Evolutionary conservation across 116 monocot genomes (phyloP), one percentile per base, ranked within the genome.

Genomic region (Papilionanthe hybrid): DNA sequence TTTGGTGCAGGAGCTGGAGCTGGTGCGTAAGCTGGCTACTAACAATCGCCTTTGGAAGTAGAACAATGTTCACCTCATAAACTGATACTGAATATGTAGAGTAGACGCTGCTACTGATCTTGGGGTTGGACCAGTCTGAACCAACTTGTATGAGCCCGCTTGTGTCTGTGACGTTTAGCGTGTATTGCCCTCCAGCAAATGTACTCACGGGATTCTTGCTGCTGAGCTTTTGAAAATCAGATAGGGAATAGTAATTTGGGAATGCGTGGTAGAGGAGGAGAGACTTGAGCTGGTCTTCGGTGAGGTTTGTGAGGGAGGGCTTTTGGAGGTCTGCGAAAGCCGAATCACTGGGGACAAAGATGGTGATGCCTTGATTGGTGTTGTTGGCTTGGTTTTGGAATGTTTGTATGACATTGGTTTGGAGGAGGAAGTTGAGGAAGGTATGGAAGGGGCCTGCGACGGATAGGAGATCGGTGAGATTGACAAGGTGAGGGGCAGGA

Each of bases 321-420:
- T 87, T 84, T 81, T 90, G 87, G 29, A 93, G 87, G 2, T 83
- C 71, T 3, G 91, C 77, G 87, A 99, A 99, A 15, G 98, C 95
- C 0, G 86, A 82, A 84, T 99, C 86, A 23, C 81, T 91, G 22
- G 98, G 98, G 43, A 86, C 98, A 29, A 99, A 99, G 88, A 99
- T 82, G 80, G 98, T 99, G 79, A 99, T 79, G 28, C 98, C 98
- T 65, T 91, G 83, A 0, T 91, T 79, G 2, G 91, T 91, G 82
- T 91, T 82, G 85, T 99, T 95, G 29, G 95, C 98, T 78, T 94
- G 94, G 86, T 86, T 89, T 78, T 99, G 98, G 87, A 95, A 90
- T 45, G 90, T 93, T 12, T 91, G 72, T 19, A 92, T 90, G 83
- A 91, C 91, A 43, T 91, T 29, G 41, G 94, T 91, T 79, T 91